These are phyloP conservation scores for Stipa capillata DNA, from an alignment of 176 grass and related monocot species.

Conservation along the genomic window DNA sequence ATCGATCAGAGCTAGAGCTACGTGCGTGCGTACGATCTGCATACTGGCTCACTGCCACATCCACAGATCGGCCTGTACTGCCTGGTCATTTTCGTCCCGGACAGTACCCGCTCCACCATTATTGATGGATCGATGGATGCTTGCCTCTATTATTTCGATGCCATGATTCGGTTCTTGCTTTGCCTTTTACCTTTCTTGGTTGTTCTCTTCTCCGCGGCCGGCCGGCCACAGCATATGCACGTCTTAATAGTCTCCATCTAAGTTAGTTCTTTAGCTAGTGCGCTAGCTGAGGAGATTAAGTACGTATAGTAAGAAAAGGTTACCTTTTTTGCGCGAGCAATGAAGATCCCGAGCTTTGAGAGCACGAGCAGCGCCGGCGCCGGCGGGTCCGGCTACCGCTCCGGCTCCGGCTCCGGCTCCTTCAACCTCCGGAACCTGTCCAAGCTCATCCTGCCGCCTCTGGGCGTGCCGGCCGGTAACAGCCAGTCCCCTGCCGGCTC, in stretches of 20 bases:
- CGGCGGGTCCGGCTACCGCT: background rate
- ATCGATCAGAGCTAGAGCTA: background rate
- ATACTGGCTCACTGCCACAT: background rate
- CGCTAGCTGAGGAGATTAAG: background rate
- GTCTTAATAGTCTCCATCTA: background rate
- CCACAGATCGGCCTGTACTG: background rate
- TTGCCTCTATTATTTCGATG: slow-evolving; percentile 32
- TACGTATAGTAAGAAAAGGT: no score
- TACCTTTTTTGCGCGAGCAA: background rate
- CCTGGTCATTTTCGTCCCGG: slow-evolving; percentile 22
- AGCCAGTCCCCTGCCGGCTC: slow-evolving; percentile 22
- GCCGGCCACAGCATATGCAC: background rate
- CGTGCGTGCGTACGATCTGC: background rate
- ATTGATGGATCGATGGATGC: slow-evolving; percentile 18
- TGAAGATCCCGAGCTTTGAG: slow-evolving; percentile 29
- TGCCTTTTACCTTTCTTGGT: background rate
- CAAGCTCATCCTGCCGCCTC: slow-evolving; percentile 78
- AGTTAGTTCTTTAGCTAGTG: background rate
- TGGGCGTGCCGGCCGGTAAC: slow-evolving; percentile 38
- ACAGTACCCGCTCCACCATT: slow-evolving; percentile 17
- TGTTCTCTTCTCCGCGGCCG: background rate
- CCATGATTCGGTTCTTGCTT: background rate
- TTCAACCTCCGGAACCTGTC: slow-evolving; percentile 73
- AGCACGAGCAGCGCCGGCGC: background rate
- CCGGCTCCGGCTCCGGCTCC: slow-evolving; percentile 27